Conservation (phyloP, 352 stramenopile species). For the Phytophthora idaei region DNA sequence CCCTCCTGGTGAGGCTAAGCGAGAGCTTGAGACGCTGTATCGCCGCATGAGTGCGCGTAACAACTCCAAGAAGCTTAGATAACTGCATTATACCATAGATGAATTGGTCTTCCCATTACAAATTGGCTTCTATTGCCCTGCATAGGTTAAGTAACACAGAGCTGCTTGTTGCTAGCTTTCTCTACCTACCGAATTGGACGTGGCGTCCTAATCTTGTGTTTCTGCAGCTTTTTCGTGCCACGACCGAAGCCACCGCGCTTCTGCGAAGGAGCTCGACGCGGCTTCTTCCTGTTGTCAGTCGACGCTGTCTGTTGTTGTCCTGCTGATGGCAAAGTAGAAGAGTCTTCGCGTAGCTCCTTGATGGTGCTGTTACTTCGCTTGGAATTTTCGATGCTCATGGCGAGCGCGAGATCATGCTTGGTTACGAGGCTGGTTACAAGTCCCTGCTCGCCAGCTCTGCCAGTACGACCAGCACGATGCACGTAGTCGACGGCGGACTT, state of each 20-base stretch:
- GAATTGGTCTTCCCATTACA: conserved; percentile 24
- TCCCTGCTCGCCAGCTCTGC: conserved; percentile 59
- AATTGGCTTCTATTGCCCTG: conserved; percentile 21
- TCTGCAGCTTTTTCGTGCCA: conserved; percentile 65
- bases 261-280: conserved; percentile 6
- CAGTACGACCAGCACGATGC: conserved; percentile 86
- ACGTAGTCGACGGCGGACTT: conserved; percentile 93
- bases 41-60: conserved; percentile 55
- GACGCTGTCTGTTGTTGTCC: conserved; percentile 13
- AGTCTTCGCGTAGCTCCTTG: conserved; percentile 52
- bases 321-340: not conserved
- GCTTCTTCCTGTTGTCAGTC: conserved; percentile 18
- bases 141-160: not conserved
- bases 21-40: conserved; percentile 92
- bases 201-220: conserved; percentile 56
- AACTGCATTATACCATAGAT: conserved; percentile 41
- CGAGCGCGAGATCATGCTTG: conserved; percentile 69
- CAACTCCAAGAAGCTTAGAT: conserved; percentile 42
- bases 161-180: not conserved
- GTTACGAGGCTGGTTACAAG: conserved; percentile 81
- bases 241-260: conserved; percentile 34
- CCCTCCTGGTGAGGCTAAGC: conserved; percentile 95
- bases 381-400: conserved; percentile 68
- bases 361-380: conserved; percentile 64
- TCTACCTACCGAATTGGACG: conserved; percentile 22